Evolutionary conservation across 2,329 filamentous ascomycete species (phyloP).

Genomic region (Colletotrichum incanum): DNA sequence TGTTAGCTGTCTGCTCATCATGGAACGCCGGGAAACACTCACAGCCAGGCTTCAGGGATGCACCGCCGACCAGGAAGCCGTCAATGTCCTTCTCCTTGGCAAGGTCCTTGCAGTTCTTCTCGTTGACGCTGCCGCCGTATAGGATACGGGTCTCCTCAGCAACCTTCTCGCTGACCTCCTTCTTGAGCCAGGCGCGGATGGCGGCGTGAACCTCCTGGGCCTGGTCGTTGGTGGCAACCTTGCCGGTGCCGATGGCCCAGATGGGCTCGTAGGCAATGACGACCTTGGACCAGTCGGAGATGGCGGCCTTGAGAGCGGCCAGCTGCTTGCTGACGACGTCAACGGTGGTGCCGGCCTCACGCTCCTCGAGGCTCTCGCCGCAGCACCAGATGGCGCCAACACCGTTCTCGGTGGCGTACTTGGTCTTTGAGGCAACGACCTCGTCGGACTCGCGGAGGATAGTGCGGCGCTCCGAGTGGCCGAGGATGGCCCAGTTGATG

Average conservation of each 20-base stretch:
- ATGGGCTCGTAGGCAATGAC: constrained; percentile 99
- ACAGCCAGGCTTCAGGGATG: constrained; percentile 97
- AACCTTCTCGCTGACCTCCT: constrained; percentile 81
- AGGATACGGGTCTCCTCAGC: constrained; percentile 93
- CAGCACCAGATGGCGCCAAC: constrained; percentile 96
- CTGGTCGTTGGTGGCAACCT: constrained; percentile 90
- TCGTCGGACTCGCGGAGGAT: constrained; percentile 89
- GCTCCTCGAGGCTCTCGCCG: constrained; percentile 94
- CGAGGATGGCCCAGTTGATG: constrained; percentile 92
- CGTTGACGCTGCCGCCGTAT: constrained; percentile 96
- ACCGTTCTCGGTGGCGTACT: constrained; percentile 89
- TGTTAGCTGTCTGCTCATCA: constrained; percentile 29
- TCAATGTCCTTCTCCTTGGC: constrained; percentile 96
- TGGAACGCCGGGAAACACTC: constrained; percentile 57
- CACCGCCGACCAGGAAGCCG: constrained; percentile 96
- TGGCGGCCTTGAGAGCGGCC: constrained; percentile 81
- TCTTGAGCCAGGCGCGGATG: constrained; percentile 90
- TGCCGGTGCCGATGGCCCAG: constrained; percentile 96
- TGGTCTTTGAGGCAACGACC: constrained; percentile 93
- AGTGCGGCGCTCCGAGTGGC: constrained; percentile 95
- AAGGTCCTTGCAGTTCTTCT: constrained; percentile 98
- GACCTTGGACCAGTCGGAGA: constrained; percentile 92
- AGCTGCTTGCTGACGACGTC: constrained; percentile 90
- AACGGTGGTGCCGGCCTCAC: constrained; percentile 88
- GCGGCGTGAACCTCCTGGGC: constrained; percentile 94